phyloP scores from a whole-genome alignment of 345 rosid species.

The Crucihimalaya himalaica region DNA sequence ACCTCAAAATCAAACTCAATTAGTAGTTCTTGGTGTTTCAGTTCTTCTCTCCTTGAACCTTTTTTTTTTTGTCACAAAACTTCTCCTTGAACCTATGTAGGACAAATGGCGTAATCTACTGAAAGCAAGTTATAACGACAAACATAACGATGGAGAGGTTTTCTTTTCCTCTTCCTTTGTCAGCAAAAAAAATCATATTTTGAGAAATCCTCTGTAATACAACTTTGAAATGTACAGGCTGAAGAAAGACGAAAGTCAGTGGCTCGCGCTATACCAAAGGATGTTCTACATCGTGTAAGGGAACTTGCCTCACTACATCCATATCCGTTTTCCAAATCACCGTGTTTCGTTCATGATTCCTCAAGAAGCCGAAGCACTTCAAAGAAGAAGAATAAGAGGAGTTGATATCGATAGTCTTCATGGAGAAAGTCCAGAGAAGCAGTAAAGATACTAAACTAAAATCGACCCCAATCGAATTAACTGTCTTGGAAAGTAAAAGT shows the following conservation, averaged over 20 bases:
- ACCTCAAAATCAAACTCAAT: not conserved
- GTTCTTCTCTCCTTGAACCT: conserved; percentile 15
- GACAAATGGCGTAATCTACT: conserved; percentile 97
- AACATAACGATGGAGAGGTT: conserved; percentile 55
- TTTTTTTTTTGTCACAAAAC: not conserved
- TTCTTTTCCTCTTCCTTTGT: conserved; percentile 23
- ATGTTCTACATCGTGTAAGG: conserved; percentile 53
- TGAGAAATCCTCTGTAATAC: conserved; percentile 6
- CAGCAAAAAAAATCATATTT: not conserved
- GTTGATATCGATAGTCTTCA: not conserved
- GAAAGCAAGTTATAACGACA: conserved; percentile 53
- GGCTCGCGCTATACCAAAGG: conserved; percentile 54
- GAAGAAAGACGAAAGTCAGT: conserved; percentile 47
- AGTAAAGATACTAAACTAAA: not conserved
- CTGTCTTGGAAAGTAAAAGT: not conserved
- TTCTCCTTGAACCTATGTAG: conserved; percentile 40
- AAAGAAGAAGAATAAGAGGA: conserved; percentile 31
- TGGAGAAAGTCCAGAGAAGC: not conserved
- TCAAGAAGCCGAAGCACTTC: conserved; percentile 41
- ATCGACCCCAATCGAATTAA: not conserved
- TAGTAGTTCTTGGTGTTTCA: conserved; percentile 1
- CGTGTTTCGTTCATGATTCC: conserved; percentile 15
- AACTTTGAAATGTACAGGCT: conserved; percentile 47
- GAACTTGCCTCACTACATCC: conserved; percentile 80
- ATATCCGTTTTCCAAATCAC: conserved; percentile 44